phyloP scores from a whole-genome alignment of 1,284 basidiomycete genomes.

The Mixia osmundae region DNA sequence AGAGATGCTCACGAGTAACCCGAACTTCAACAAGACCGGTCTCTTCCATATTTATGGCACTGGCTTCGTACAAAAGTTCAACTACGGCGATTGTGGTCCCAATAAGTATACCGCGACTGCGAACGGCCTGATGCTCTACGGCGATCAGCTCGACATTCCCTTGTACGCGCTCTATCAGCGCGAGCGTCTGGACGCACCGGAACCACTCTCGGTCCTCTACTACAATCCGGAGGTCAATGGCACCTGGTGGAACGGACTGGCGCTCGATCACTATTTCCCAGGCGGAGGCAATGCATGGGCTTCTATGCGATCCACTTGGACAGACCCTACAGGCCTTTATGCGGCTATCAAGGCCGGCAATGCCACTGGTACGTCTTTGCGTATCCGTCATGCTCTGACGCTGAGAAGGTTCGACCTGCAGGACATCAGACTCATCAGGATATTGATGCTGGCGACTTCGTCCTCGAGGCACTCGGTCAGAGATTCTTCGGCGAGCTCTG shows the following conservation, averaged over 20 bases:
- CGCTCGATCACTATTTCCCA: slow-evolving; percentile 62
- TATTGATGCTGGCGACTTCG: slow-evolving; percentile 42
- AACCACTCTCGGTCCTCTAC: slow-evolving; percentile 55
- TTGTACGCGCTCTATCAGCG: slow-evolving; percentile 71
- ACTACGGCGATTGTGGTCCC: slow-evolving; percentile 80
- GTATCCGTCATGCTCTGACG: no score
- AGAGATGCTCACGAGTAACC: slow-evolving; percentile 43
- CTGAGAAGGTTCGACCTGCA: no score
- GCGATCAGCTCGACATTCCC: slow-evolving; percentile 38
- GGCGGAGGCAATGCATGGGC: slow-evolving; percentile 53
- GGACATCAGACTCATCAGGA: no score
- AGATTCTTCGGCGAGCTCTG: slow-evolving; percentile 41
- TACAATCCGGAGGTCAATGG: slow-evolving; percentile 62
- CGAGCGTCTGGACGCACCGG: slow-evolving; percentile 61
- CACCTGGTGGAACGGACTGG: slow-evolving; percentile 69
- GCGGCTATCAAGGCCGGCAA: slow-evolving; percentile 71
- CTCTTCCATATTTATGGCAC: slow-evolving; percentile 72
- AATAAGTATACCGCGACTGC: slow-evolving; percentile 78
- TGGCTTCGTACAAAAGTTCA: slow-evolving; percentile 68
- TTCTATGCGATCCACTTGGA: slow-evolving; percentile 78
- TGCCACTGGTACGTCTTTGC: no score
- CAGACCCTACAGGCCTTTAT: slow-evolving; percentile 56
- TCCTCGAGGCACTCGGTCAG: slow-evolving; percentile 76
- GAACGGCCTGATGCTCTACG: slow-evolving; percentile 47
- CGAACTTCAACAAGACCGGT: slow-evolving; percentile 48